These are phyloP conservation scores for Tephrocybe sp. DNA, from an alignment of 768 basidiomycete species.

Conservation along the genomic window DNA sequence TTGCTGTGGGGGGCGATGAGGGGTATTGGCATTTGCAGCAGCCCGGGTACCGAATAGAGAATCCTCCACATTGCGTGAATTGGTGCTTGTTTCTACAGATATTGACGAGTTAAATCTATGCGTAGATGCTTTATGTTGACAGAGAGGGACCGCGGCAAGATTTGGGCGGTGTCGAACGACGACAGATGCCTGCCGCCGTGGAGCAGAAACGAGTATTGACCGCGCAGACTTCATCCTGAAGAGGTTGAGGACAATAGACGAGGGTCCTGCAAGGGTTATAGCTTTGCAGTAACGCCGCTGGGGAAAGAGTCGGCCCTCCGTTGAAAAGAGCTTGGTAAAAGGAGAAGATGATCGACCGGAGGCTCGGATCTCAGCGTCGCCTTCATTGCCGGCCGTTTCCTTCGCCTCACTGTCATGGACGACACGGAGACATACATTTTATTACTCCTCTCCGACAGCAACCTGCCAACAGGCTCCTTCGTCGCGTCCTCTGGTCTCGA, in stretches of 20 bases:
- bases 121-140: constrained; percentile 7
- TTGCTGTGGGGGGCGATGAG: constrained; percentile 3
- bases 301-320: constrained; percentile 13
- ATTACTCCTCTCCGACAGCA: constrained; percentile 83
- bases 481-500: constrained; percentile 94
- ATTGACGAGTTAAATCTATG: constrained; percentile 33
- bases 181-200: constrained; percentile 18
- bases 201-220: constrained; percentile 18
- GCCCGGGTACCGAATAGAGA: constrained; percentile 16
- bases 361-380: constrained; percentile 5
- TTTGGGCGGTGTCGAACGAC: constrained; percentile 14
- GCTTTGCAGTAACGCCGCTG: constrained; percentile 25
- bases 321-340: not conserved
- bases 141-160: constrained; percentile 12
- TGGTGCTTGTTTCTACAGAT: constrained; percentile 26
- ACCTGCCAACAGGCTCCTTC: constrained; percentile 96
- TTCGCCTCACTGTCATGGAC: constrained; percentile 24
- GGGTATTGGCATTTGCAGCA: constrained; percentile 1
- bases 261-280: too few relatives aligned
- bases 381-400: constrained; percentile 5
- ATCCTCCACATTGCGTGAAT: constrained; percentile 23
- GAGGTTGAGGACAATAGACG: too few relatives aligned
- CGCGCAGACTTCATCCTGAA: constrained; percentile 31
- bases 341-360: constrained; percentile 6
- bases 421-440: constrained; percentile 65